These are phyloP conservation scores for Pseudogymnoascus sp. DNA, from an alignment of 2,329 filamentous ascomycete genomes.

Conservation along the genomic window DNA sequence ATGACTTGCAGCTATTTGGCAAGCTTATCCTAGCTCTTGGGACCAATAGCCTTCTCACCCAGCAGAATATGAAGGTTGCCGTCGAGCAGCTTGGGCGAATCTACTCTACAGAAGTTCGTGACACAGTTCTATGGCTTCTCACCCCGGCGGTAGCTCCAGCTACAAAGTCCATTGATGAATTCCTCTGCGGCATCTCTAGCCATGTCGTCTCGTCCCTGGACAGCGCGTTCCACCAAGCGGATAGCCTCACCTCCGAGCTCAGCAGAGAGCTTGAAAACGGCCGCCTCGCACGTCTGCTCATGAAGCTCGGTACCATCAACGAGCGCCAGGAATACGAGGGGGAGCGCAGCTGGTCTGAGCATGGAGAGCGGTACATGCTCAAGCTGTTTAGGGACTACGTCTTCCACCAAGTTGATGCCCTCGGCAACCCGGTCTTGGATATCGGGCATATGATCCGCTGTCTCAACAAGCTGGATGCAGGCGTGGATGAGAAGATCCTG, in stretches of 20 bases:
- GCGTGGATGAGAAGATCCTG: constrained; percentile 76
- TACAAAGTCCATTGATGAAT: constrained; percentile 69
- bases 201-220: constrained; percentile 73
- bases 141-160: constrained; percentile 51
- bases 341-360: constrained; percentile 79
- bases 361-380: constrained; percentile 82
- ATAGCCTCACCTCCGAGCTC: constrained; percentile 65
- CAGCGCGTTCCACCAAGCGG: constrained; percentile 69
- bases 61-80: constrained; percentile 57
- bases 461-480: constrained; percentile 88
- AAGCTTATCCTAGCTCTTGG: constrained; percentile 77
- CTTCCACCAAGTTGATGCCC: constrained; percentile 87
- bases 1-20: constrained; percentile 80
- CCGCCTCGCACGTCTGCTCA: constrained; percentile 67
- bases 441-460: constrained; percentile 80
- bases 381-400: constrained; percentile 96
- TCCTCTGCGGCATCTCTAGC: constrained; percentile 69
- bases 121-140: constrained; percentile 76
- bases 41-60: constrained; percentile 52
- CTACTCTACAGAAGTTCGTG: constrained; percentile 72
- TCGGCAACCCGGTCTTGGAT: constrained; percentile 76
- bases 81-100: constrained; percentile 69
- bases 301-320: constrained; percentile 83
- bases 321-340: constrained; percentile 81
- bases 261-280: constrained; percentile 84